Evolutionary conservation across 1,284 basidiomycete species (phyloP), one percentile per base, ranked within the genome.

Genomic region (Polyporus tsugae): DNA sequence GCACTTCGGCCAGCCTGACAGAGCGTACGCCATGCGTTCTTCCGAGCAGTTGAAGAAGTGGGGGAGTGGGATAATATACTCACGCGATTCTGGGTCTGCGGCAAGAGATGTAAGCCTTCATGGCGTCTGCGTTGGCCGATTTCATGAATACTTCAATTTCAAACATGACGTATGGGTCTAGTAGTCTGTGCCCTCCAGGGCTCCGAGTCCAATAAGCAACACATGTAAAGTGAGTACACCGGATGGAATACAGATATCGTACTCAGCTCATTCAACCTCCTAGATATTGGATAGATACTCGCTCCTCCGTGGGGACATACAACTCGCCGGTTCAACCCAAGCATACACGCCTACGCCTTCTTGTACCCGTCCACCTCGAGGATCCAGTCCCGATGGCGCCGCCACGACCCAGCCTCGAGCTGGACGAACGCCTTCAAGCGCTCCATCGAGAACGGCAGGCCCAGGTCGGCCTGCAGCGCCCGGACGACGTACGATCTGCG

Each of bases 401-500:
- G 67, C 85, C 84, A 86, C 19, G 83, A 83, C 7, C 81, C 70
- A 0, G 77, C 76, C 63, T 86, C 84, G 71, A 78, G 75, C 71
- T 78, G 76, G 10, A 85, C 80, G 17, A 87, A 77, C 38, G 74
- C 71, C 58, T 78, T 80, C 52, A 87, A 73, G 25, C 76, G 72
- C 0, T 73, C 74, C 73, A 82, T 77, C 52, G 78, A 71, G 68
- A 82, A 87, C 13, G 80, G 79, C 41, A 87, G 74, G 3, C 75
- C 66, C 6, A 77, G 70, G 64, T 87, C 82, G 11, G 80, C 79
- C 57, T 82, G 80, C 55, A 87, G 70, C 7, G 85, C 85, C 4
- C 78, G 69, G 9, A 87, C 68, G n/a, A 87, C 78, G 69, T 87
- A 85, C 6, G 81, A 80, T 74, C 85, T 87, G 67, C 17, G 39